These are phyloP conservation scores for Yamadazyma jaroonii DNA, from an alignment of 1,139 yeast species.

Conservation along the genomic window DNA sequence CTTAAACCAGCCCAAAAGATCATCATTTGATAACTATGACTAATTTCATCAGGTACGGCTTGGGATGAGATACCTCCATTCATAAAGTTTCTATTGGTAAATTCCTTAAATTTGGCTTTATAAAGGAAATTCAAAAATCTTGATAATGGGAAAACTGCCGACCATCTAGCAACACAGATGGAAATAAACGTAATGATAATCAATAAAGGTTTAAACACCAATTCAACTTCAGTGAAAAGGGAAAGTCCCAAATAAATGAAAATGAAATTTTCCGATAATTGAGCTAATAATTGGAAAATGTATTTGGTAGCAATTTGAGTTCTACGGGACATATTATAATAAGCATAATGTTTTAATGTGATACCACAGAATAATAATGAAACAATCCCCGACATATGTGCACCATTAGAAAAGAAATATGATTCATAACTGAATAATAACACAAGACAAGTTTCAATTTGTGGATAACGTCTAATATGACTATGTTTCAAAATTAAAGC, in stretches of 20 bases:
- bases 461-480: conserved; percentile 89
- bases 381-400: conserved; percentile 99
- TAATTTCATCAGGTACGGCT: conserved; percentile 80
- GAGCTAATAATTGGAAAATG: conserved; percentile 90
- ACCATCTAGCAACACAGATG: conserved; percentile 95
- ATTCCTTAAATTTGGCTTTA: conserved; percentile 49
- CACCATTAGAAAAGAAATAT: conserved; percentile 96
- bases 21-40: conserved; percentile 97
- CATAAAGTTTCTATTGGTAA: conserved; percentile 29
- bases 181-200: conserved; percentile 88
- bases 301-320: conserved; percentile 96
- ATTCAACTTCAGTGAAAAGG: conserved; percentile 90
- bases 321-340: conserved; percentile 94
- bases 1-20: conserved; percentile 99
- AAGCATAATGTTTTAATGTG: conserved; percentile 94
- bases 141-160: conserved; percentile 94
- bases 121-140: conserved; percentile 77
- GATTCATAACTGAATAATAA: conserved; percentile 91
- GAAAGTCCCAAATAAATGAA: conserved; percentile 94
- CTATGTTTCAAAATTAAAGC: conserved; percentile 91
- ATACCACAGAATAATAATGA: conserved; percentile 94
- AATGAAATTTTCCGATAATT: conserved; percentile 93
- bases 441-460: conserved; percentile 92
- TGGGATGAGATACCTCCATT: conserved; percentile 40
- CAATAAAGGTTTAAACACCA: conserved; percentile 89